Evolutionary conservation across 192 early-diverging fungal genomes (phyloP).

Genomic region (Backusella liffmaniae): DNA sequence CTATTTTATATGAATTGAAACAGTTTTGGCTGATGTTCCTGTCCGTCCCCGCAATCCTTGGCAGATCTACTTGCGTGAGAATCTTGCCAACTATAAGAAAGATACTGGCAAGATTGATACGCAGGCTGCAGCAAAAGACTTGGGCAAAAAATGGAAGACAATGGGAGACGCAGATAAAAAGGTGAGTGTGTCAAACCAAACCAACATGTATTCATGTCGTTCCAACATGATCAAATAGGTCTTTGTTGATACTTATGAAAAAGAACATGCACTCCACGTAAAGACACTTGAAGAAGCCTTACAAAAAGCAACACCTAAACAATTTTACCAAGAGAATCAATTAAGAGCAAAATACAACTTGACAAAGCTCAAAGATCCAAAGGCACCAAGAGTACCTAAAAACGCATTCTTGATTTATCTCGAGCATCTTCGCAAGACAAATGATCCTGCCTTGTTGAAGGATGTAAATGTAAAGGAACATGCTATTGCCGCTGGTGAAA

Average conservation of each 20-base stretch:
- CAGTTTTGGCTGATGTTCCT: constrained; percentile 27
- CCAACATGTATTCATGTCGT: background rate
- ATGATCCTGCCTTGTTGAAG: background rate
- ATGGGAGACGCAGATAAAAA: constrained; percentile 23
- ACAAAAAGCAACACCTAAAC: constrained; percentile 21
- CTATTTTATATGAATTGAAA: background rate
- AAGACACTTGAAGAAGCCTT: constrained; percentile 2
- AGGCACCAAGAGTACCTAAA: constrained; percentile 21
- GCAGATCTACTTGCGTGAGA: constrained; percentile 30
- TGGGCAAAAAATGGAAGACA: constrained; percentile 20
- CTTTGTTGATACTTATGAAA: constrained; percentile 8
- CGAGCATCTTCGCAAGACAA: constrained; percentile 13
- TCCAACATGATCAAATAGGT: background rate
- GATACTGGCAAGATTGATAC: constrained; percentile 11
- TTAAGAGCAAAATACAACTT: constrained; percentile 25
- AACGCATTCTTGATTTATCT: constrained; percentile 31
- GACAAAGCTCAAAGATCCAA: constrained; percentile 30
- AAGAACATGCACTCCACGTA: background rate
- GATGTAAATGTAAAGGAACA: background rate
- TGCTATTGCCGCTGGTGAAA: background rate
- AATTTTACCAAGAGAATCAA: constrained; percentile 29
- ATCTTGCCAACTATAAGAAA: background rate
- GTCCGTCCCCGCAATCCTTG: constrained; percentile 28
- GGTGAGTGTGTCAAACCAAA: background rate
- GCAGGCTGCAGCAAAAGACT: background rate